phyloP scores from a whole-genome alignment of 495 filamentous ascomycete genomes.

The Penicillium riverlandense region DNA sequence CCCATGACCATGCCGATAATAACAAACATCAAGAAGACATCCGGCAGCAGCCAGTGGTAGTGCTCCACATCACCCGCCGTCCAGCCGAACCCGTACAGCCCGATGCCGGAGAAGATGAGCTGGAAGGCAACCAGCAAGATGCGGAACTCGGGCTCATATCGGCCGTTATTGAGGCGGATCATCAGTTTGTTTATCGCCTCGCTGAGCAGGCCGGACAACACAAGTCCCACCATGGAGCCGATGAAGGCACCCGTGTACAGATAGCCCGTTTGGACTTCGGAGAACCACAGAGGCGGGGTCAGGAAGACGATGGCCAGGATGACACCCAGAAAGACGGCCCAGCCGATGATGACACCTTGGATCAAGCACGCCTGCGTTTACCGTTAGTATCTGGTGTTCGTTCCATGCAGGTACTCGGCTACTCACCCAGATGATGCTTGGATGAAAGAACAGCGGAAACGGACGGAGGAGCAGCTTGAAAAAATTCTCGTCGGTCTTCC shows the following conservation, averaged over 20 bases:
- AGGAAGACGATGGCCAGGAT: constrained; percentile 78
- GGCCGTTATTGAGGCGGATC: constrained; percentile 67
- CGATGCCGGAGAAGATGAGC: constrained; percentile 67
- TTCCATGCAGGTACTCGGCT: neutral
- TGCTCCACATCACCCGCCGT: constrained; percentile 49
- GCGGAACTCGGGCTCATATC: constrained; percentile 89
- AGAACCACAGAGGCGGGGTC: constrained; percentile 71
- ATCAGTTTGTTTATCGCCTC: constrained; percentile 66
- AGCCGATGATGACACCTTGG: constrained; percentile 86
- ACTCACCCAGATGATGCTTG: constrained; percentile 71
- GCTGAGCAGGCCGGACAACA: constrained; percentile 62
- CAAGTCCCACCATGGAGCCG: constrained; percentile 71
- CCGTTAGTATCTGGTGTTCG: constrained; percentile 1
- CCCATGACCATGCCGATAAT: constrained; percentile 88
- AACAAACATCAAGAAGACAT: constrained; percentile 69
- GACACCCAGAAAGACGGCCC: constrained; percentile 91
- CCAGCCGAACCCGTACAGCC: constrained; percentile 77
- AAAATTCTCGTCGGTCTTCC: constrained; percentile 61
- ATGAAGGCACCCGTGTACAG: constrained; percentile 83
- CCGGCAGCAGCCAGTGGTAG: constrained; percentile 66
- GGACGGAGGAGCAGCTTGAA: constrained; percentile 55
- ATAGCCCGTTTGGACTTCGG: constrained; percentile 77
- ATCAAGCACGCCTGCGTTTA: constrained; percentile 61
- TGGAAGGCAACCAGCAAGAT: constrained; percentile 76
- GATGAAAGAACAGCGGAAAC: constrained; percentile 66